Conservation (phyloP, 768 basidiomycete species). For the Pisolithus tinctorius region DNA sequence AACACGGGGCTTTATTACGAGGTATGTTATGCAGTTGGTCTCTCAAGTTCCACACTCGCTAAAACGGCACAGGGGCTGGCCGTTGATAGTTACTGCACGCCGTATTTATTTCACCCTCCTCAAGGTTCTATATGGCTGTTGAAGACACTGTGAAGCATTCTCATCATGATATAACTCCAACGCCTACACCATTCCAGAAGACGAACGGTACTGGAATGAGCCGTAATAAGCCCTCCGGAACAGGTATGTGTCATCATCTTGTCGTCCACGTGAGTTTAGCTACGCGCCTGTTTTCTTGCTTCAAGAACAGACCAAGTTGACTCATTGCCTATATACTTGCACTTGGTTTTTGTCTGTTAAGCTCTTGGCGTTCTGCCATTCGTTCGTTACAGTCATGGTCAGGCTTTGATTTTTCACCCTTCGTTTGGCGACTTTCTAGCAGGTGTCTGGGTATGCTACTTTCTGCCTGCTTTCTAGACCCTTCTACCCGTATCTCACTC, state of each 20-base stretch:
- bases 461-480: neutral
- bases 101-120: neutral
- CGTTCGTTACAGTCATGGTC: neutral
- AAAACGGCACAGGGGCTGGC: neutral
- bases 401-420: neutral
- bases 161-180: neutral
- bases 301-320: neutral
- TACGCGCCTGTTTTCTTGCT: neutral
- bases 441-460: neutral
- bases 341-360: neutral
- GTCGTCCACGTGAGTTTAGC: constrained; percentile 6
- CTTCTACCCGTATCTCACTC: neutral
- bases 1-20: constrained; percentile 4
- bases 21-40: neutral
- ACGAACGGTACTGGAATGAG: neutral
- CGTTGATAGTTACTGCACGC: neutral
- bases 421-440: neutral
- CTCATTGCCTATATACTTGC: neutral
- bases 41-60: neutral
- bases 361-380: neutral
- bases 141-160: neutral
- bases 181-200: neutral
- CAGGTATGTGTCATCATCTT: constrained; percentile 14
- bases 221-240: constrained; percentile 3
- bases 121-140: neutral